A percentile compares a stretch with the other conserved stretches of the same genome.
Conservation (phyloP, 108 stramenopile species). For the Asterionellopsis glacialis region DNA sequence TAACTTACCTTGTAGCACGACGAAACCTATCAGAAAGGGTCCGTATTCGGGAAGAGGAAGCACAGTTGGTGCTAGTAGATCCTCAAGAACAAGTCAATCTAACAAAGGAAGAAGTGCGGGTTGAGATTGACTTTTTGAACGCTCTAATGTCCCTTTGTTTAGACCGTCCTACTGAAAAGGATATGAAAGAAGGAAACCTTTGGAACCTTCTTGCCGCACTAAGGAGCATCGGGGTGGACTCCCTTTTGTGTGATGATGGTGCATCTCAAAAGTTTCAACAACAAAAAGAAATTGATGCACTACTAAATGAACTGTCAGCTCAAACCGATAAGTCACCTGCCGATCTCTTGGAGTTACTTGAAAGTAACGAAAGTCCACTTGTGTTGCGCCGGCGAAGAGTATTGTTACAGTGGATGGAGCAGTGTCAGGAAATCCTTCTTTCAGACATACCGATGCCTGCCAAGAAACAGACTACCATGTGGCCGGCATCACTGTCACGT, state of each 20-base stretch:
- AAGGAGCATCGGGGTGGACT: constrained; percentile 37
- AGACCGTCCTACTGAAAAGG: constrained; percentile 6
- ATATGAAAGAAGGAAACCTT: constrained; percentile 44
- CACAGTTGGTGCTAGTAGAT: too few relatives aligned
- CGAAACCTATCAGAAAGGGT: constrained; percentile 27
- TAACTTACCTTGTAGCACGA: constrained; percentile 32
- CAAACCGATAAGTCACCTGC: constrained; percentile 27
- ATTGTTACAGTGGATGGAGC: constrained; percentile 3
- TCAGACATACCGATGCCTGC: neutral
- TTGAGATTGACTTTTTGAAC: neutral
- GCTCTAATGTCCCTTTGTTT: constrained; percentile 14
- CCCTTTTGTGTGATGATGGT: constrained; percentile 53
- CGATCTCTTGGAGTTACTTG: constrained; percentile 33
- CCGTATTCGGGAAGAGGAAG: constrained; percentile 6
- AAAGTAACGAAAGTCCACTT: constrained; percentile 2
- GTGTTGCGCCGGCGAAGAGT: constrained; percentile 3
- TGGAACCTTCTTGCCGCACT: constrained; percentile 53
- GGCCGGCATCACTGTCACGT: constrained; percentile 23
- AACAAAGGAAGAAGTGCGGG: too few relatives aligned
- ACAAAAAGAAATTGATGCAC: neutral
- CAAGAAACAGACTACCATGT: constrained; percentile 24
- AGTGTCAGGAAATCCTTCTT: neutral
- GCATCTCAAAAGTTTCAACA: constrained; percentile 18
- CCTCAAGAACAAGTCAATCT: too few relatives aligned
- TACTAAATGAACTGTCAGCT: constrained; percentile 16